A percentile compares a stretch with the other conserved stretches of the same genome.
These are phyloP conservation scores for Hypomontagnella submonticulosa DNA, from an alignment of 495 filamentous ascomycete species.

Conservation along the genomic window DNA sequence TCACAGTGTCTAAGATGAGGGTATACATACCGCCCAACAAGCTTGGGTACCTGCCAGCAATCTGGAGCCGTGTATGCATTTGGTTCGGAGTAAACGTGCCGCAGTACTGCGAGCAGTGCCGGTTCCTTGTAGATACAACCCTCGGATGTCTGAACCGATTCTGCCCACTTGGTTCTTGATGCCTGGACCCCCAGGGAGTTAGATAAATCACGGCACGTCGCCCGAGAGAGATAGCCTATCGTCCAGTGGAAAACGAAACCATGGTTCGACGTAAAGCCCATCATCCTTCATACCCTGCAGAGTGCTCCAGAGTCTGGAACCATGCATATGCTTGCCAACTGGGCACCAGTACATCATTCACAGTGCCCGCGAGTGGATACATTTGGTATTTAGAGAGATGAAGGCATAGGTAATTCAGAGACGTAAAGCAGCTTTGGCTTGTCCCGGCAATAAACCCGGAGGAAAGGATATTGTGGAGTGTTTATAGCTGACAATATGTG, in stretches of 20 bases:
- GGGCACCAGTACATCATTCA: constrained; percentile 15
- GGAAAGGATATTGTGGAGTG: constrained; percentile 7
- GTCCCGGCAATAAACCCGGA: constrained; percentile 9
- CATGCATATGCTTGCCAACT: constrained; percentile 10
- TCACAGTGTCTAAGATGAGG: constrained; percentile 26
- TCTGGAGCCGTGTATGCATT: constrained; percentile 14
- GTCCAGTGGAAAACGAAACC: constrained; percentile 11
- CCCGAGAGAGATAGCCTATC: background rate
- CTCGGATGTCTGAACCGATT: constrained; percentile 6
- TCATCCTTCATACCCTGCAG: constrained; percentile 13
- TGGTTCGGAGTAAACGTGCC: constrained; percentile 21
- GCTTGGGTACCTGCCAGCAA: constrained; percentile 14
- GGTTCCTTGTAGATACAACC: constrained; percentile 1
- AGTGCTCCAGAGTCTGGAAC: constrained; percentile 3
- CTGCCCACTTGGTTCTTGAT: constrained; percentile 2
- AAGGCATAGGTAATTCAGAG: background rate
- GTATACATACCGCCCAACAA: background rate
- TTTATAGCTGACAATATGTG: constrained; percentile 7
- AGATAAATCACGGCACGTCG: background rate
- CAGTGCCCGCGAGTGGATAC: background rate
- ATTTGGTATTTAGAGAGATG: background rate
- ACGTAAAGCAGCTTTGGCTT: constrained; percentile 10
- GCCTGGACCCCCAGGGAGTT: constrained; percentile 5
- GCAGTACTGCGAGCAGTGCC: constrained; percentile 1
- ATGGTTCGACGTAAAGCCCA: constrained; percentile 7